Percentiles rank a stretch among this genome's conserved stretches.
Evolutionary conservation across 345 rosid species (phyloP).

Genomic region (Leavenworthia alabamica): DNA sequence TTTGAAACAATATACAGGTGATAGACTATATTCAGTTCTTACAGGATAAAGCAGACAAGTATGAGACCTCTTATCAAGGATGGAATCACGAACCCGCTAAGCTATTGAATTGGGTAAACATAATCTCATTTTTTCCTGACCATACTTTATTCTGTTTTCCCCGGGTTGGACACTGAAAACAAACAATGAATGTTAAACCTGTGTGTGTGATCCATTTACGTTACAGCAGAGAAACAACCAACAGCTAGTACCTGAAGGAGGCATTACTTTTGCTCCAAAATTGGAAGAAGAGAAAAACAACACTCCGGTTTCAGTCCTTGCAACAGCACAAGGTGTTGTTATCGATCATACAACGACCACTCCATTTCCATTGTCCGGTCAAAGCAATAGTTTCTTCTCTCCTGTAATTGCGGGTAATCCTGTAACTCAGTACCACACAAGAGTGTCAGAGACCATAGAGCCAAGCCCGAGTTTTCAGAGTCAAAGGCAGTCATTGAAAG

Average conservation of each 20-base stretch:
- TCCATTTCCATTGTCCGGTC: conserved; percentile 56
- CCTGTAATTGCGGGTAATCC: conserved; percentile 34
- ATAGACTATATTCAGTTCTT: conserved; percentile 87
- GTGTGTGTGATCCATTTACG: conserved; percentile 2
- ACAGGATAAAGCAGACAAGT: conserved; percentile 70
- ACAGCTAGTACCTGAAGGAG: conserved; percentile 41
- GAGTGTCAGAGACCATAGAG: conserved; percentile 35
- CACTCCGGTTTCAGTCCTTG: conserved; percentile 26
- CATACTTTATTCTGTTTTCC: not conserved
- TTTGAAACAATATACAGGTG: conserved; percentile 45
- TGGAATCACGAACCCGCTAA: conserved; percentile 73
- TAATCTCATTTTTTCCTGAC: not conserved
- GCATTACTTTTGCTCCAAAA: conserved; percentile 40
- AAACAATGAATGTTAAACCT: not conserved
- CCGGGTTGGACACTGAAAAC: not conserved
- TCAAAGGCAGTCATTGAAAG: conserved; percentile 32
- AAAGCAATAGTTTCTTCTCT: conserved; percentile 41
- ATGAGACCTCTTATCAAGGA: conserved; percentile 60
- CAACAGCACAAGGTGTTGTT: conserved; percentile 31
- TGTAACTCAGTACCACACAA: conserved; percentile 35
- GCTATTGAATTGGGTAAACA: conserved; percentile 62
- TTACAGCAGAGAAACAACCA: conserved; percentile 44
- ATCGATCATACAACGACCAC: conserved; percentile 31
- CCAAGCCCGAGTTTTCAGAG: conserved; percentile 30
- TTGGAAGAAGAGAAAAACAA: conserved; percentile 47